phyloP scores from a whole-genome alignment of 495 filamentous ascomycete species.

The Amorphotheca resinae region DNA sequence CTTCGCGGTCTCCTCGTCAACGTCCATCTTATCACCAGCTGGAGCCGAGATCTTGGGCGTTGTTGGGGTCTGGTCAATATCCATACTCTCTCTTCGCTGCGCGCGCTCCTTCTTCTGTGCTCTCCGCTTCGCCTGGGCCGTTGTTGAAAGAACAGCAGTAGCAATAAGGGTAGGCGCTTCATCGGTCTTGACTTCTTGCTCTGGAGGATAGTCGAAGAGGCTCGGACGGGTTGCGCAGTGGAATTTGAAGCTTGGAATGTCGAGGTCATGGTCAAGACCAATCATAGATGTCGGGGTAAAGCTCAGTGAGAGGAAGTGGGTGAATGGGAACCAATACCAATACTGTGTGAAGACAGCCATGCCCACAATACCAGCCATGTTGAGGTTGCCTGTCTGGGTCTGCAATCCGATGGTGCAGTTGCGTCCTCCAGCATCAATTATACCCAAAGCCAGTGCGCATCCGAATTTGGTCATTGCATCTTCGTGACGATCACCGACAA shows the following conservation, averaged over 20 bases:
- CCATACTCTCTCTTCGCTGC: conserved; percentile 75
- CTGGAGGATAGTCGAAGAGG: conserved; percentile 94
- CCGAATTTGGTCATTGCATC: conserved; percentile 99
- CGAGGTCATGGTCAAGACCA: conserved; percentile 82
- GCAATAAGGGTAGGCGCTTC: conserved; percentile 90
- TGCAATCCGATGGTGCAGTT: conserved; percentile 98
- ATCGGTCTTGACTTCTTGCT: conserved; percentile 86
- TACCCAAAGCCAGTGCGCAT: conserved; percentile 83
- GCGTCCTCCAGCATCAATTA: conserved; percentile 94
- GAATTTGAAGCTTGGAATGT: conserved; percentile 93
- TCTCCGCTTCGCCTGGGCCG: conserved; percentile 88
- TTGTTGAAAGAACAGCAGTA: conserved; percentile 92
- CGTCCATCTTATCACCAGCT: conserved; percentile 78
- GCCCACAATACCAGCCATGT: conserved; percentile 94
- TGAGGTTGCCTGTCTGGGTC: conserved; percentile 94
- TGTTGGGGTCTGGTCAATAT: conserved; percentile 63
- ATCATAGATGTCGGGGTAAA: conserved; percentile 93
- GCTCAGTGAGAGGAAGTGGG: conserved; percentile 89
- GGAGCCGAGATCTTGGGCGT: conserved; percentile 56
- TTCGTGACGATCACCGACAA: conserved; percentile 89
- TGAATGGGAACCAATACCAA: conserved; percentile 99
- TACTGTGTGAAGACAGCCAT: conserved; percentile 98
- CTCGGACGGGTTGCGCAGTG: conserved; percentile 88
- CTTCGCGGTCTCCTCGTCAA: conserved; percentile 55
- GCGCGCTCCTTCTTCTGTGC: conserved; percentile 62